These are phyloP conservation scores for Verticillium nonalfalfae DNA, from an alignment of 2,329 filamentous ascomycete genomes.

Conservation along the genomic window DNA sequence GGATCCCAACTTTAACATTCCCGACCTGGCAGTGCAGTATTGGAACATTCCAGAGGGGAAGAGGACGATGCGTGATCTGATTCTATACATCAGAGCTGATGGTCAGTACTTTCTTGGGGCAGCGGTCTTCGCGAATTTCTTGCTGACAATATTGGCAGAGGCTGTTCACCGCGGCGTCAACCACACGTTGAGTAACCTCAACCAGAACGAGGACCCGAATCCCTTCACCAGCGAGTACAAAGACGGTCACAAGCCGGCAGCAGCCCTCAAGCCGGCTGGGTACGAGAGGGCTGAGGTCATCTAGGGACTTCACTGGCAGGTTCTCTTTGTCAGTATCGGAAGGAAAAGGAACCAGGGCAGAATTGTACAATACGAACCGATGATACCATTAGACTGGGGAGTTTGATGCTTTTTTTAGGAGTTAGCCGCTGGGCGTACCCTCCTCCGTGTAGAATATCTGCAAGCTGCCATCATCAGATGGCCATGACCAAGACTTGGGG, in stretches of 20 bases:
- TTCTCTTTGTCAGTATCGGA: not conserved
- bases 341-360: not conserved
- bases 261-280: slow-evolving; percentile 58
- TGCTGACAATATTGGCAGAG: slow-evolving; percentile 39
- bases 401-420: not conserved
- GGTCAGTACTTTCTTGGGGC: slow-evolving; percentile 5
- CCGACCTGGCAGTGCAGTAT: slow-evolving; percentile 85
- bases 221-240: slow-evolving; percentile 84
- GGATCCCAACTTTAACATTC: slow-evolving; percentile 62
- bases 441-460: not conserved
- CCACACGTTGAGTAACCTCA: slow-evolving; percentile 84
- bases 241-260: slow-evolving; percentile 58
- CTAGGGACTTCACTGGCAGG: slow-evolving; percentile 14
- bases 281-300: slow-evolving; percentile 83
- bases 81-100: slow-evolving; percentile 84
- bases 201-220: slow-evolving; percentile 83
- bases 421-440: not conserved
- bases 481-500: not conserved
- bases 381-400: not conserved
- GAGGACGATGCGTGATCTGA: slow-evolving; percentile 76
- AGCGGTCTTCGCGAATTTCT: not conserved
- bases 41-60: slow-evolving; percentile 89
- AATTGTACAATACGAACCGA: not conserved
- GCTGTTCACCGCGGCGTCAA: slow-evolving; percentile 91
- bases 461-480: not conserved